Conservation (phyloP, 75 land plant genomes). For the Sequoia sempervirens region DNA sequence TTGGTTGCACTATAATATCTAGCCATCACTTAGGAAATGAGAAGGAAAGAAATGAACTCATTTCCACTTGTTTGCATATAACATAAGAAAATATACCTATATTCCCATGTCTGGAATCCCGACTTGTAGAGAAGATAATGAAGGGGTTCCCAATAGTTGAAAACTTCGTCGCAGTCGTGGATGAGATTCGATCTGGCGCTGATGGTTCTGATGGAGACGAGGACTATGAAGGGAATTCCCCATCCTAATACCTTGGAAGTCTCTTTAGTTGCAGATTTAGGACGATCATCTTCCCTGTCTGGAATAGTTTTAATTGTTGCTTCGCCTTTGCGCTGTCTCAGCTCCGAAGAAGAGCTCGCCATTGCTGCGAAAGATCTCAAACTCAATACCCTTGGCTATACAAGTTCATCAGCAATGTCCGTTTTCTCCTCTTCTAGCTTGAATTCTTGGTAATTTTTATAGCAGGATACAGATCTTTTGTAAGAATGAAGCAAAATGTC, state of each 20-base stretch:
- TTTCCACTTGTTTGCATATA: neutral
- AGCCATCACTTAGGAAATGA: neutral
- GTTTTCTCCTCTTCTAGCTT: too few relatives aligned
- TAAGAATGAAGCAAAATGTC: too few relatives aligned
- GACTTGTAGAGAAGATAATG: conserved; percentile 93
- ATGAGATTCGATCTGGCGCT: conserved; percentile 89
- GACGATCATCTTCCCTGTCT: neutral
- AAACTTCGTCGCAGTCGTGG: conserved; percentile 98
- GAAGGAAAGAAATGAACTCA: neutral
- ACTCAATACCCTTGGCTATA: too few relatives aligned
- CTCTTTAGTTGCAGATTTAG: neutral
- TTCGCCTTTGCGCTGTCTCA: neutral
- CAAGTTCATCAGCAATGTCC: too few relatives aligned
- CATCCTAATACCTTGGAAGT: conserved; percentile 32
- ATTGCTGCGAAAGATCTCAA: neutral
- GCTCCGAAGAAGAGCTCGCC: conserved; percentile 3
- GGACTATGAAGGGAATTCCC: conserved; percentile 44
- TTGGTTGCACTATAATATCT: neutral
- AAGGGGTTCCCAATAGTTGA: conserved; percentile 99
- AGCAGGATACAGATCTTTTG: too few relatives aligned
- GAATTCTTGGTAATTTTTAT: too few relatives aligned
- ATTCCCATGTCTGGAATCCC: conserved; percentile 99
- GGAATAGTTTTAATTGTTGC: neutral
- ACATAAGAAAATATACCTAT: conserved; percentile 50
- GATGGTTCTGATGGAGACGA: conserved; percentile 63